Percentiles rank a stretch among this genome's conserved stretches.
These are phyloP conservation scores for Leccinum sublutescens DNA, from an alignment of 768 basidiomycete genomes.

Conservation along the genomic window DNA sequence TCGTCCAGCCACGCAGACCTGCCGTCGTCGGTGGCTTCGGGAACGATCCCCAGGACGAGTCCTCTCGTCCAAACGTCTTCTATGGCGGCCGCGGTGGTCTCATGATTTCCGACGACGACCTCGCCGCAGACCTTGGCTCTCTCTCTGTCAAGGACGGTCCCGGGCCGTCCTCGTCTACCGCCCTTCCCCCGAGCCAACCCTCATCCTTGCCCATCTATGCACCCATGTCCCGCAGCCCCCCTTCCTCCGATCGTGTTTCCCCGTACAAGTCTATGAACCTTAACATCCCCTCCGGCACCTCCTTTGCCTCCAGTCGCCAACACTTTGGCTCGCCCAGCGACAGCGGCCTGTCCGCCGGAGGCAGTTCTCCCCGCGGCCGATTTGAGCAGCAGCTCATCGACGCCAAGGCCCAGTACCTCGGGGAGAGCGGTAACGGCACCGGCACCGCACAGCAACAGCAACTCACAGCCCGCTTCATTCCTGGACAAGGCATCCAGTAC, in stretches of 20 bases:
- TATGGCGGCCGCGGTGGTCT: slow-evolving; percentile 56
- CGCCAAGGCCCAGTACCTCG: slow-evolving; percentile 37
- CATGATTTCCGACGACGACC: slow-evolving; percentile 76
- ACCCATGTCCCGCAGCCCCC: slow-evolving; percentile 62
- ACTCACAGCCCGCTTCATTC: slow-evolving; percentile 59
- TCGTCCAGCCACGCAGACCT: slow-evolving; percentile 71
- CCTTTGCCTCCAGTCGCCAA: slow-evolving; percentile 43
- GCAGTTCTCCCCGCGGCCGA: slow-evolving; percentile 48
- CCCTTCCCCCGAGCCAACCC: slow-evolving; percentile 62
- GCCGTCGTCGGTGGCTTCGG: slow-evolving; percentile 64
- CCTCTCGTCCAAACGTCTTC: slow-evolving; percentile 31
- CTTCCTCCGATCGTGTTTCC: slow-evolving; percentile 48
- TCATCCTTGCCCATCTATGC: slow-evolving; percentile 77
- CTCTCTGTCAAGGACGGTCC: slow-evolving; percentile 47
- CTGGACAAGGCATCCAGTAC: slow-evolving; percentile 65
- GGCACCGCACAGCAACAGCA: slow-evolving; percentile 29
- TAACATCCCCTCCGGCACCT: slow-evolving; percentile 49
- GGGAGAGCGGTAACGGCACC: slow-evolving; percentile 15
- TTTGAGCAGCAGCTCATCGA: slow-evolving; percentile 49
- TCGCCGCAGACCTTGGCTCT: slow-evolving; percentile 66
- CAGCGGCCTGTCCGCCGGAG: slow-evolving; percentile 48
- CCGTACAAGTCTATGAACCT: slow-evolving; percentile 65
- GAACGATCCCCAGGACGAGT: slow-evolving; percentile 43
- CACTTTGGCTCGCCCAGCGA: slow-evolving; percentile 60
- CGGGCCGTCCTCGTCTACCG: slow-evolving; percentile 40